Conservation (phyloP, 192 early-diverging fungal genomes). For the Lunasporangiospora selenospora region DNA sequence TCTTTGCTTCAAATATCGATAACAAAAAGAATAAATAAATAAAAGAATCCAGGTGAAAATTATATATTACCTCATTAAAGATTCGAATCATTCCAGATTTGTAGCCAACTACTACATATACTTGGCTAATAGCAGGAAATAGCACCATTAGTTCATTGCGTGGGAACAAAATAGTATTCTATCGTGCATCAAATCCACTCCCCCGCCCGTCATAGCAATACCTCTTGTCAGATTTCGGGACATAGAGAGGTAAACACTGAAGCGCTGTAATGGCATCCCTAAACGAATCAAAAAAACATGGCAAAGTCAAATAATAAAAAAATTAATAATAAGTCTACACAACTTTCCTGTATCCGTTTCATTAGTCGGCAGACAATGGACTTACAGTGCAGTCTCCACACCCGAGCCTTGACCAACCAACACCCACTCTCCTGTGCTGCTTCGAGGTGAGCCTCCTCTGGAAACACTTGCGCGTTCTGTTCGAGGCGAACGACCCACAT, state of each 20-base stretch:
- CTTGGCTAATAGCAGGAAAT: conserved; percentile 37
- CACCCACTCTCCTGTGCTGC: conserved; percentile 23
- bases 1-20: too few relatives aligned
- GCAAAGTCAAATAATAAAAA: background rate
- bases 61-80: conserved; percentile 51
- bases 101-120: conserved; percentile 60
- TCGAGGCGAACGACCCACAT: background rate
- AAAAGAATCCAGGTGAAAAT: background rate
- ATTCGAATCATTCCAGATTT: conserved; percentile 61
- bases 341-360: too few relatives aligned
- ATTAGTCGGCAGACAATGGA: too few relatives aligned
- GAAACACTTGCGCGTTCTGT: background rate
- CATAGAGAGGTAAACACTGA: conserved; percentile 58
- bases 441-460: background rate
- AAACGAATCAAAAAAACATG: background rate
- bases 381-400: conserved; percentile 47
- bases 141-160: too few relatives aligned
- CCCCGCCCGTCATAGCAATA: background rate
- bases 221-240: conserved; percentile 55
- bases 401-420: conserved; percentile 57
- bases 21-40: background rate
- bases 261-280: conserved; percentile 59
- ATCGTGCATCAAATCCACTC: background rate
- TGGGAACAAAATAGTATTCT: background rate
- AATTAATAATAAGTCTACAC: too few relatives aligned